phyloP scores from a whole-genome alignment of 768 basidiomycete genomes.

The Mycena latifolia region DNA sequence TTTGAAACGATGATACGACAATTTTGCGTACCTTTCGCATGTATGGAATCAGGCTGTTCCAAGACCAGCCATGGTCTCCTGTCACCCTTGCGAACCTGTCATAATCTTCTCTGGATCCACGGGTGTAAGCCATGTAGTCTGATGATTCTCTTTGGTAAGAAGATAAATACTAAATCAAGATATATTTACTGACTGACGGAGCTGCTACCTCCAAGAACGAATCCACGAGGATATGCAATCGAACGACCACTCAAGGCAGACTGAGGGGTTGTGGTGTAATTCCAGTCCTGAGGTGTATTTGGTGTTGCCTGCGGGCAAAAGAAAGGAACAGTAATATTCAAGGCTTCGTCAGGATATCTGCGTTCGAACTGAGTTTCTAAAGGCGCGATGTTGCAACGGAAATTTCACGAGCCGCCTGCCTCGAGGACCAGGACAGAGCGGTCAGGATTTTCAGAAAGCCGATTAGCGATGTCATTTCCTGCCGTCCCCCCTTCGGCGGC shows the following conservation, averaged over 20 bases:
- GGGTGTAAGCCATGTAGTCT: slow-evolving; percentile 37
- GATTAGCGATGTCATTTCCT: slow-evolving; percentile 48
- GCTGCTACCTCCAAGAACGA: slow-evolving; percentile 44
- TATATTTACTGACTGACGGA: slow-evolving; percentile 39
- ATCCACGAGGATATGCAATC: slow-evolving; percentile 42
- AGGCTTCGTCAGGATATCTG: slow-evolving; percentile 4
- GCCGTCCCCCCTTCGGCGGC: slow-evolving; percentile 42
- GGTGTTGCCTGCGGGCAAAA: slow-evolving; percentile 6
- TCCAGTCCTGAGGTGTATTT: slow-evolving; percentile 41
- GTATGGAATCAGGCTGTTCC: slow-evolving; percentile 37
- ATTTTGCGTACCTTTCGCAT: slow-evolving; percentile 24
- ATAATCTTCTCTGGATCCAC: slow-evolving; percentile 37
- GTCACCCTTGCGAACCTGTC: slow-evolving; percentile 35
- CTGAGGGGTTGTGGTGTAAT: slow-evolving; percentile 45
- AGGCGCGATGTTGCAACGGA: not conserved
- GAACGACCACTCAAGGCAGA: slow-evolving; percentile 37
- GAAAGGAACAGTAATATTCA: slow-evolving; percentile 17
- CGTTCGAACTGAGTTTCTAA: not conserved
- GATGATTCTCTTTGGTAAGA: not conserved
- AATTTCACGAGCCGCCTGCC: slow-evolving; percentile 42
- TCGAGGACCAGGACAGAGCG: slow-evolving; percentile 48
- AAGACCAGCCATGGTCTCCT: slow-evolving; percentile 39
- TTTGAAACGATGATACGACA: too few relatives aligned
- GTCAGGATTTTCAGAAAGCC: slow-evolving; percentile 47
- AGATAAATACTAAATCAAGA: not conserved